Base-by-base conservation (phyloP, 2,329 filamentous ascomycete genomes). In the Fusarium mundagurra region DNA sequence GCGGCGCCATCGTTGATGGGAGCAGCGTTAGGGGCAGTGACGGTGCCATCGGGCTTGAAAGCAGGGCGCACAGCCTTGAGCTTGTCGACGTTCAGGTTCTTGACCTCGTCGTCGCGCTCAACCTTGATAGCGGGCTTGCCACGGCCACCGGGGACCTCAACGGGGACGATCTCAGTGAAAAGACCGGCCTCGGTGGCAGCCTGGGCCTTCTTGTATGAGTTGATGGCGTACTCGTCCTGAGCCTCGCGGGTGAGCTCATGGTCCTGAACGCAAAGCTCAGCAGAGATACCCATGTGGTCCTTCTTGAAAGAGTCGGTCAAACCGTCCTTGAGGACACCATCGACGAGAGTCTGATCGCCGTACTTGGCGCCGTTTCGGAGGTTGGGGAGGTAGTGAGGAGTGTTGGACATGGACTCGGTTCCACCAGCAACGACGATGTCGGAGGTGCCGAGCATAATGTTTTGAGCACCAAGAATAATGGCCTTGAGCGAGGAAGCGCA, bases 361-460 rank as follows among this genome's bases (percentile, higher is more conserved):
- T 97, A 99, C 87, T 98, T 98, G 84, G 93, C 92, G 77, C 96
- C 96, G 76, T 85, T 92, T 83, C 96, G 93, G 78, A 98, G 88
- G 83, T 88, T 93, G 75, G 95, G 93, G 61, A 98, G 92, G 88
- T 99, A 99, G 88, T 99, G 95, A 59, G 96, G 96, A 62, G 93
- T 89, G 87, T 98, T 98, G 82, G 95, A 98, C 96, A 99, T 99
- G 88, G 95, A 98, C 88, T 99, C 96, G 77, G 96, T 92, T 78
- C 96, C 96, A 81, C 95, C 96, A 75, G 95, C 96, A 69, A 99
- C 94, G 75, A 99, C 92, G 76, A 98, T 92, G 78, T 94, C 92
- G 75, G 96, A 96, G 82, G 94, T 98, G 77, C 96, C 96, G 61
- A 95, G 97, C 84, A 98, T 95, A 87, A 99, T 99, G 79, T 96